Evolutionary conservation across 2,329 filamentous ascomycete genomes (phyloP), one percentile per base, ranked within the genome.

Genomic region (Zymoseptoria ardabiliae): DNA sequence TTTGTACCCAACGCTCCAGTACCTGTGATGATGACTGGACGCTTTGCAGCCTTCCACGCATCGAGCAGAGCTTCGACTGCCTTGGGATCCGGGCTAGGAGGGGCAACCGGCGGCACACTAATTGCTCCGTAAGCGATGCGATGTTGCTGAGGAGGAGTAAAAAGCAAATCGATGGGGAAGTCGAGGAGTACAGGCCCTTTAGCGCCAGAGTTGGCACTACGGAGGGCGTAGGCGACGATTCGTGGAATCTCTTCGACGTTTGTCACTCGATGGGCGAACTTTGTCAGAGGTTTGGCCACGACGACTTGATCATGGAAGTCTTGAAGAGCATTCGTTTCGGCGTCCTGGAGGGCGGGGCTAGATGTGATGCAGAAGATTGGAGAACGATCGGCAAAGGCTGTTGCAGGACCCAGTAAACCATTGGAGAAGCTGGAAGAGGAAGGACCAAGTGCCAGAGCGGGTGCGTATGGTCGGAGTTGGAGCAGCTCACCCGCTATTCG

Each of bases 231-330:
- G 17, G 75, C 74, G 2, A 78, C 70, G n/a, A 79, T 69, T 10
- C 78, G 67, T 4, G 77, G 77, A 28, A 76, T 76, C 60, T 80
- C 77, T 54, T 76, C 76, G 0, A 75, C 73, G 50, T 73, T 73
- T 0, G 76, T 77, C 22, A 79, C 71, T 0, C 76, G 73, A 62
- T 79, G 76, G 2, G 74, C 75, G 57, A 79, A 79, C 55, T 79
- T 79, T 7, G 76, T 78, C 45, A 79, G 61, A 0, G 76, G 75
- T 28, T 73, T 74, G 1, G 77, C 72, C 0, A 76, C 69, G 2
- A 79, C 74, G 3, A 79, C 71, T 58, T 79, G 77, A 61, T 80
- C 77, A 58, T 77, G 75, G 51, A 75, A 76, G 6, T 76, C 78
- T 62, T 80, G 77, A 0, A 79, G 73, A 1, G 72, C 71, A 60